These are phyloP conservation scores for Salinomyces thailandicus DNA, from an alignment of 2,329 filamentous ascomycete species.

Conservation along the genomic window DNA sequence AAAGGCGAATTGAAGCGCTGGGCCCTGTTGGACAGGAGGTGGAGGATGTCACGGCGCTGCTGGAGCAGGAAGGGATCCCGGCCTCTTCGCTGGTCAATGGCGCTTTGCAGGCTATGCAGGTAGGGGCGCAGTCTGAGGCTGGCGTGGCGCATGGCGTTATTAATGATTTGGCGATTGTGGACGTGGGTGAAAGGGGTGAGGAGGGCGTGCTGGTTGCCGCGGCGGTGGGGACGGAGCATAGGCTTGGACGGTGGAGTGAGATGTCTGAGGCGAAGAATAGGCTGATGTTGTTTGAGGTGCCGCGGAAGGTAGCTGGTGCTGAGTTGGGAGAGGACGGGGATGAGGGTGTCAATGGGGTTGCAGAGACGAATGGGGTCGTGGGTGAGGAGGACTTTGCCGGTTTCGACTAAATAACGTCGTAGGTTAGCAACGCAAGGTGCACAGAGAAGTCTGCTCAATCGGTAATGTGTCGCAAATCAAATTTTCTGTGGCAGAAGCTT, in stretches of 20 bases:
- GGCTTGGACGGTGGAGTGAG: constrained; percentile 72
- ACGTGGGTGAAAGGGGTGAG: constrained; percentile 65
- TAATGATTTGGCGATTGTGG: constrained; percentile 80
- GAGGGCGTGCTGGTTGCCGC: constrained; percentile 70
- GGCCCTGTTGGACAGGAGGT: constrained; percentile 44
- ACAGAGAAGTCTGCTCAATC: no score
- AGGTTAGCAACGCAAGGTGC: no score
- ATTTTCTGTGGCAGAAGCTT: no score
- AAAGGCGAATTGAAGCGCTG: constrained; percentile 61
- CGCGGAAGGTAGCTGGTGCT: constrained; percentile 22
- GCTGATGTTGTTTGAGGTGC: constrained; percentile 78
- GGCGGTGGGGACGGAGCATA: constrained; percentile 78
- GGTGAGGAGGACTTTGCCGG: constrained; percentile 8
- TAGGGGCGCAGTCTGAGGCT: constrained; percentile 8
- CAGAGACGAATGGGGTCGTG: background rate
- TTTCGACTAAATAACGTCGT: constrained; percentile 8
- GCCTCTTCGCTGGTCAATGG: constrained; percentile 9
- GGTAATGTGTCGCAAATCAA: no score
- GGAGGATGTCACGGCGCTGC: constrained; percentile 6
- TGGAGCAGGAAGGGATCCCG: constrained; percentile 11
- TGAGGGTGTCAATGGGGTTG: background rate
- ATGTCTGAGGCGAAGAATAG: constrained; percentile 59
- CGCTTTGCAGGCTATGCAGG: constrained; percentile 12
- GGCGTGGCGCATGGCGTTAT: constrained; percentile 58
- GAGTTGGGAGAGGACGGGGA: background rate